These are phyloP conservation scores for Candida namnaoensis DNA, from an alignment of 805 yeast genomes.

Conservation along the genomic window DNA sequence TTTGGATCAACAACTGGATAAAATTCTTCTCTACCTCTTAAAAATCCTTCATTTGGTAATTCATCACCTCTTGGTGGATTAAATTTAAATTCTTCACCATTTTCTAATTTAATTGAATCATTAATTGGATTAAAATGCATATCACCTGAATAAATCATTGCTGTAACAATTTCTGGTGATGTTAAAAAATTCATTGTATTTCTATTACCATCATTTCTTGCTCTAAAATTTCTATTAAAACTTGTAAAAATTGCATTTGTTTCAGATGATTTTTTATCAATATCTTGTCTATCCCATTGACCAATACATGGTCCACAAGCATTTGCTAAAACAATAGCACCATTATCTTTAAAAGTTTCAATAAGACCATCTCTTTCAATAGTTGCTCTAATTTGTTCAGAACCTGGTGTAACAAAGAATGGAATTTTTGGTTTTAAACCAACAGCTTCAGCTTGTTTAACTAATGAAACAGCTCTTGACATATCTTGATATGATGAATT, in stretches of 20 bases:
- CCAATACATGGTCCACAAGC: conserved; percentile 99
- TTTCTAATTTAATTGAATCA: conserved; percentile 77
- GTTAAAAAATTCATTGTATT: conserved; percentile 95
- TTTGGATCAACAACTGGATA: conserved; percentile 95
- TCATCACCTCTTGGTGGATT: conserved; percentile 85
- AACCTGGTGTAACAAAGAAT: conserved; percentile 95
- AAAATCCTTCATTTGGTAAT: conserved; percentile 85
- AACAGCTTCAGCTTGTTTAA: conserved; percentile 80
- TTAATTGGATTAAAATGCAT: conserved; percentile 94
- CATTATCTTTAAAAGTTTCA: conserved; percentile 79
- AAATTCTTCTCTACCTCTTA: conserved; percentile 77
- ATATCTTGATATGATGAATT: conserved; percentile 98
- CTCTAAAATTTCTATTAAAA: conserved; percentile 96
- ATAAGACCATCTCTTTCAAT: conserved; percentile 94
- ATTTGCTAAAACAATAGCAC: conserved; percentile 91
- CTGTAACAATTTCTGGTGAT: conserved; percentile 93
- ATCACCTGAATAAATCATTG: conserved; percentile 93
- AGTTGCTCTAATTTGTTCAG: conserved; percentile 97
- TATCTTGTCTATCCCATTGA: conserved; percentile 95
- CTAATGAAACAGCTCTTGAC: conserved; percentile 92
- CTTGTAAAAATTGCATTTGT: conserved; percentile 95
- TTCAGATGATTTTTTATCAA: conserved; percentile 69
- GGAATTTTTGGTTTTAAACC: conserved; percentile 90
- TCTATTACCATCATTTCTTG: conserved; percentile 98
- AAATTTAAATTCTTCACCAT: conserved; percentile 87